A percentile compares a stretch with the other conserved stretches of the same genome.
Evolutionary conservation across 352 stramenopile genomes (phyloP).

Genomic region (Phytophthora citricola): DNA sequence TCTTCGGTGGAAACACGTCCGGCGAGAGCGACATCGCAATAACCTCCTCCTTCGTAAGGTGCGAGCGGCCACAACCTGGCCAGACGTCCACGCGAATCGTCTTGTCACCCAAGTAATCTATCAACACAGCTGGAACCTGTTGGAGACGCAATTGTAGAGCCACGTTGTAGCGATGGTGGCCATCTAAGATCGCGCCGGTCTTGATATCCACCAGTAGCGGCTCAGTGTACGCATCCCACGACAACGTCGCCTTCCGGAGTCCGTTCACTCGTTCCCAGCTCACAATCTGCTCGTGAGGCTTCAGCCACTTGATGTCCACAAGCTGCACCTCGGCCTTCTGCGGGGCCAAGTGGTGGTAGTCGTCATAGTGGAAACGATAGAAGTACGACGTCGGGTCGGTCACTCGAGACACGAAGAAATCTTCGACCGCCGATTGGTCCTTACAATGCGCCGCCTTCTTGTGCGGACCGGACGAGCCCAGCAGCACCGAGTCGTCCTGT

Average conservation of each 20-base stretch:
- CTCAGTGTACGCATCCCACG: conserved; percentile 85
- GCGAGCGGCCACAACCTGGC: conserved; percentile 68
- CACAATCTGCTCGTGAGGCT: conserved; percentile 87
- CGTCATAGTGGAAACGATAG: conserved; percentile 82
- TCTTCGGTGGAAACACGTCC: conserved; percentile 87
- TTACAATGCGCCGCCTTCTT: conserved; percentile 4
- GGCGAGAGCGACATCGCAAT: conserved; percentile 85
- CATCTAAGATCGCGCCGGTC: conserved; percentile 84
- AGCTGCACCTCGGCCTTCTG: conserved; percentile 85
- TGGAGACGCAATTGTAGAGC: conserved; percentile 73
- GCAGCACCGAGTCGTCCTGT: conserved; percentile 79
- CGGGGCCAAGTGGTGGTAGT: conserved; percentile 63
- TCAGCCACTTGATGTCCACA: conserved; percentile 84
- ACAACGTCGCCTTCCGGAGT: conserved; percentile 78
- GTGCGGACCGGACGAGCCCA: conserved; percentile 21
- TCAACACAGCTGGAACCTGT: conserved; percentile 76
- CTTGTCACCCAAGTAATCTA: conserved; percentile 81
- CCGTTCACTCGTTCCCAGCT: conserved; percentile 80
- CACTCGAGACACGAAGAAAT: conserved; percentile 83
- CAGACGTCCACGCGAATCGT: conserved; percentile 85
- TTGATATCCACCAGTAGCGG: conserved; percentile 82
- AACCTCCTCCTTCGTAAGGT: conserved; percentile 81
- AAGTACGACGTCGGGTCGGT: conserved; percentile 90
- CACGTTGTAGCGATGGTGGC: conserved; percentile 86
- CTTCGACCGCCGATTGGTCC: conserved; percentile 55